Percentiles rank a stretch among this genome's conserved stretches.
phyloP scores from a whole-genome alignment of 805 yeast species.

The Ogataea allantospora region DNA sequence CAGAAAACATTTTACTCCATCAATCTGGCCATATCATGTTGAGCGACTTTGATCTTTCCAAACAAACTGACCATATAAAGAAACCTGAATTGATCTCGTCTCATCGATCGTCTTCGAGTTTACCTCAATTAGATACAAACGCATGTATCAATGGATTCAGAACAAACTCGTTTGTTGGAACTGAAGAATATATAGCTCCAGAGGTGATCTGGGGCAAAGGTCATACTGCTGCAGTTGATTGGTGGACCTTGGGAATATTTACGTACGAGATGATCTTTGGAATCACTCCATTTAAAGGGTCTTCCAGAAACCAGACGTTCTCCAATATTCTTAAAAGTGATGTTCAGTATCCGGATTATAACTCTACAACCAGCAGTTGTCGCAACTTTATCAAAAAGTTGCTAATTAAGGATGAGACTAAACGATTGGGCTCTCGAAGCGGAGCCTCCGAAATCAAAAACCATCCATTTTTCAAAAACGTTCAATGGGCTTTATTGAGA shows the following conservation, averaged over 20 bases:
- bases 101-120: constrained; percentile 34
- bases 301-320: constrained; percentile 84
- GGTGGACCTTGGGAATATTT: constrained; percentile 98
- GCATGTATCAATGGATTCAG: constrained; percentile 94
- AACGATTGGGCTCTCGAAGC: constrained; percentile 83
- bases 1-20: constrained; percentile 91
- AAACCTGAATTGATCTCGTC: constrained; percentile 63
- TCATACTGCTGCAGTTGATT: constrained; percentile 96
- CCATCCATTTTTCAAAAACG: constrained; percentile 86
- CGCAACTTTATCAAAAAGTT: constrained; percentile 77
- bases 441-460: constrained; percentile 95
- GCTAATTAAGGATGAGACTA: constrained; percentile 82
- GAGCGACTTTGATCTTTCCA: constrained; percentile 92
- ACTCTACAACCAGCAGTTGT: constrained; percentile 65
- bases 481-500: constrained; percentile 93
- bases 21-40: constrained; percentile 98
- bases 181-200: constrained; percentile 98
- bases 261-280: constrained; percentile 94
- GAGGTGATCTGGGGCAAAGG: constrained; percentile 97
- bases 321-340: constrained; percentile 83
- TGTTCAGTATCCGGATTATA: constrained; percentile 68
- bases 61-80: constrained; percentile 76
- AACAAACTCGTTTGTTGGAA: constrained; percentile 97
- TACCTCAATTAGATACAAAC: constrained; percentile 83
- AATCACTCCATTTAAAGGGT: constrained; percentile 94